Evolutionary conservation across 495 filamentous ascomycete species (phyloP).

Genomic region (Xylaria castorea): DNA sequence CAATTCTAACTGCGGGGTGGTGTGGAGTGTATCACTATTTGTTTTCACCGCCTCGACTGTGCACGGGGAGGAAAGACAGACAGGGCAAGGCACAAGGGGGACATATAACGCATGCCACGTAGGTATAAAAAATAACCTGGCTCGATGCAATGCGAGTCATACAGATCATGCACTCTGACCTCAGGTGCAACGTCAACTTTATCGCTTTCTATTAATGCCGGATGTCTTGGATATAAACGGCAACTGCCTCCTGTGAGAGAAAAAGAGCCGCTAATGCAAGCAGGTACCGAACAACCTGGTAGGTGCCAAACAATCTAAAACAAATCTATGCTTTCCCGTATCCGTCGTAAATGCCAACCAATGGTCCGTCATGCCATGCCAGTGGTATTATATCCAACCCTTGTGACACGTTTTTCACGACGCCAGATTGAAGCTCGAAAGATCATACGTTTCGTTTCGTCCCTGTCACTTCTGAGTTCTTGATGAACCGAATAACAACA

Average conservation of each 20-base stretch:
- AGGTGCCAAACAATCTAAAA: neutral
- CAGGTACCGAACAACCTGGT: neutral
- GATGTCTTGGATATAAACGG: neutral
- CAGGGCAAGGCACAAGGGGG: neutral
- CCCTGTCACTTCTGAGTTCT: neutral
- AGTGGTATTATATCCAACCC: neutral
- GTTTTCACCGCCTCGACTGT: too few species aligned
- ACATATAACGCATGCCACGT: constrained; percentile 8
- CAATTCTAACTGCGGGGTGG: too few species aligned
- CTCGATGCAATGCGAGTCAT: constrained; percentile 22
- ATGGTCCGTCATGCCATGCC: neutral
- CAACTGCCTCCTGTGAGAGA: neutral
- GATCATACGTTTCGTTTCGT: constrained; percentile 1
- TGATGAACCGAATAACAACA: neutral
- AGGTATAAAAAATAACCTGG: neutral
- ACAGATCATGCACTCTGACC: constrained; percentile 10
- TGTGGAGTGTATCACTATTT: too few species aligned
- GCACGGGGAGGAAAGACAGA: neutral
- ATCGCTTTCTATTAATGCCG: neutral
- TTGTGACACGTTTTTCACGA: neutral
- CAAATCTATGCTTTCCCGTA: neutral
- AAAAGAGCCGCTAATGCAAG: constrained; percentile 5
- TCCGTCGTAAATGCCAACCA: constrained; percentile 5
- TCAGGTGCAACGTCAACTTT: neutral
- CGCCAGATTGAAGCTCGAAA: neutral